Evolutionary conservation across 2,329 filamentous ascomycete genomes (phyloP).

Genomic region (Capronia coronata): DNA sequence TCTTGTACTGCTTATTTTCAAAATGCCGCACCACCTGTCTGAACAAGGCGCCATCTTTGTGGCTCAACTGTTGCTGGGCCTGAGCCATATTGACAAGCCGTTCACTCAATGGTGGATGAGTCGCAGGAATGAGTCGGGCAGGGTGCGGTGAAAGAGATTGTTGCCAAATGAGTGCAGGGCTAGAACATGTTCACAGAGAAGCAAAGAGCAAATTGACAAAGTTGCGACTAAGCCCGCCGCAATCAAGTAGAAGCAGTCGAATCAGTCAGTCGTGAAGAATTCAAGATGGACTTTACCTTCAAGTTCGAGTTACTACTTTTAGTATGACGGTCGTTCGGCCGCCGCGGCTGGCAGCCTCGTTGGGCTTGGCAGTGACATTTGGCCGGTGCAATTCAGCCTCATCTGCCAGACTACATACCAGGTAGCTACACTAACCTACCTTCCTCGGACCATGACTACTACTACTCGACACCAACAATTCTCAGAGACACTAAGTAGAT

Average conservation of each 20-base stretch:
- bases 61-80: constrained; percentile 42
- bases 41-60: constrained; percentile 92
- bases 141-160: neutral
- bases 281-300: neutral
- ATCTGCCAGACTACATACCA: neutral
- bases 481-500: no score
- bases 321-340: neutral
- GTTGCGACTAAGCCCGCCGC: neutral
- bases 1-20: constrained; percentile 98
- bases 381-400: neutral
- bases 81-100: constrained; percentile 25
- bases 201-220: constrained; percentile 5
- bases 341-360: neutral
- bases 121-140: neutral
- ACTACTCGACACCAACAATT: no score
- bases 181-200: constrained; percentile 15
- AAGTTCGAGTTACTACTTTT: no score
- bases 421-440: no score
- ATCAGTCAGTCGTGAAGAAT: neutral
- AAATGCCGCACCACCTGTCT: constrained; percentile 91
- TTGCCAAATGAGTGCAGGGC: constrained; percentile 1
- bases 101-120: neutral
- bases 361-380: neutral
- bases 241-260: neutral
- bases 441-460: no score